Percentiles rank a stretch among this genome's conserved stretches.
Evolutionary conservation across 108 stramenopile species (phyloP).

Genomic region (Cyclotella choctawhatcheeana): DNA sequence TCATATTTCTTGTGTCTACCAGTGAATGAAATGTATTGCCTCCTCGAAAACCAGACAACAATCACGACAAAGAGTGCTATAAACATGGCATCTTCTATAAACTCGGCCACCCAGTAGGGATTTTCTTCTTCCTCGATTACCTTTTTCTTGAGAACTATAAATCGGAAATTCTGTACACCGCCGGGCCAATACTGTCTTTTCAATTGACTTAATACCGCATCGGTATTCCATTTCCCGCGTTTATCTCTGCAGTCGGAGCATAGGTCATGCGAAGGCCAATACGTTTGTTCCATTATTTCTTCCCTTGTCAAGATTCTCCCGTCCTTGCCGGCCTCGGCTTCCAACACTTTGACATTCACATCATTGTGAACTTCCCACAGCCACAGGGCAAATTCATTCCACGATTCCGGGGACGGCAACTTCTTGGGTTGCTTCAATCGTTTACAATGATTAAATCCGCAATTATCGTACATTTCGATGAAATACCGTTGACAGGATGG

Average conservation of each 20-base stretch:
- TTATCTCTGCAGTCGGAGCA: slow-evolving; percentile 59
- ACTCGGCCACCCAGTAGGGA: slow-evolving; percentile 10
- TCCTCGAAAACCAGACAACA: slow-evolving; percentile 34
- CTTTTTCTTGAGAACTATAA: slow-evolving; percentile 55
- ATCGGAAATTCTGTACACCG: slow-evolving; percentile 62
- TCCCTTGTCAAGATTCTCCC: slow-evolving; percentile 6
- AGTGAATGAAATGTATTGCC: slow-evolving; percentile 30
- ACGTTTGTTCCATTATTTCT: slow-evolving; percentile 36
- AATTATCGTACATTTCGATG: slow-evolving; percentile 64
- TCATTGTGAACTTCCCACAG: slow-evolving; percentile 82
- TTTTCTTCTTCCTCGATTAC: slow-evolving; percentile 14
- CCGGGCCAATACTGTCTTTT: slow-evolving; percentile 57
- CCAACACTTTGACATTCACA: slow-evolving; percentile 69
- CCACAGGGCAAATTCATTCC: slow-evolving; percentile 77
- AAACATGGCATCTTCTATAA: slow-evolving; percentile 25
- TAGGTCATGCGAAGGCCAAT: slow-evolving; percentile 54
- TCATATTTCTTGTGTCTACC: slow-evolving; percentile 53
- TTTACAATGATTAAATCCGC: slow-evolving; percentile 70
- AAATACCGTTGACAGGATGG: slow-evolving; percentile 78
- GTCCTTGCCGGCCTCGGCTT: slow-evolving; percentile 45
- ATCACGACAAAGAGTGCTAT: slow-evolving; percentile 10
- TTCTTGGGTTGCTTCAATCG: slow-evolving; percentile 55
- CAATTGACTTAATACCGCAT: slow-evolving; percentile 42
- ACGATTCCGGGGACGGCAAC: slow-evolving; percentile 49
- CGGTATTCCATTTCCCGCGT: slow-evolving; percentile 55